Conservation (phyloP, 1,284 basidiomycete genomes). For the Meira nashicola region DNA sequence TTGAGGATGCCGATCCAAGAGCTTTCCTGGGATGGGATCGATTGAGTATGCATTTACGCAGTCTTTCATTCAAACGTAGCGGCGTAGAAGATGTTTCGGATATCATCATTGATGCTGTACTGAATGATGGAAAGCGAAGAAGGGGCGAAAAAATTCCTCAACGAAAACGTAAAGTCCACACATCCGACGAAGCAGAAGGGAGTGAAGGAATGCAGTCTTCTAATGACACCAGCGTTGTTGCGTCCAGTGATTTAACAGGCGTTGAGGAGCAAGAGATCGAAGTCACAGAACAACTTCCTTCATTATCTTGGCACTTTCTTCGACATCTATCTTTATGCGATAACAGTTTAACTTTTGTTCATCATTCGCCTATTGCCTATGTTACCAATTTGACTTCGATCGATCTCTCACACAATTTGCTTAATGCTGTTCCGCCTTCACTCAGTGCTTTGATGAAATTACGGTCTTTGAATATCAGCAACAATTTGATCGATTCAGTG, state of each 20-base stretch:
- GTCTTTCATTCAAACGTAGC: slow-evolving; percentile 69
- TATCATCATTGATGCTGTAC: slow-evolving; percentile 69
- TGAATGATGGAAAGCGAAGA: slow-evolving; percentile 66
- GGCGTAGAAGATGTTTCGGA: slow-evolving; percentile 78
- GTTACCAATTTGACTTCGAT: slow-evolving; percentile 57
- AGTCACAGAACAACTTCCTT: slow-evolving; percentile 57
- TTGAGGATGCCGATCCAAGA: slow-evolving; percentile 74
- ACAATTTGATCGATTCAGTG: slow-evolving; percentile 95
- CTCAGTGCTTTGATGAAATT: slow-evolving; percentile 72
- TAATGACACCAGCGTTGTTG: not conserved
- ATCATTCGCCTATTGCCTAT: slow-evolving; percentile 57
- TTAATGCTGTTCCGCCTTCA: slow-evolving; percentile 62
- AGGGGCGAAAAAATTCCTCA: slow-evolving; percentile 25
- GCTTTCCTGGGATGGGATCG: slow-evolving; percentile 78
- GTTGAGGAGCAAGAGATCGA: slow-evolving; percentile 20
- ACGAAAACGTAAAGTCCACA: slow-evolving; percentile 13
- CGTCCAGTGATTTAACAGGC: not conserved
- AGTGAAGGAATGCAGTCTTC: not conserved
- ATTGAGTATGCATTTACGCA: slow-evolving; percentile 66
- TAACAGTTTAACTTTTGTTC: slow-evolving; percentile 77
- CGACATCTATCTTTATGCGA: slow-evolving; percentile 73
- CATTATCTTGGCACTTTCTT: slow-evolving; percentile 71
- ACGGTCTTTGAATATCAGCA: slow-evolving; percentile 77
- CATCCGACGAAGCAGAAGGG: slow-evolving; percentile 3
- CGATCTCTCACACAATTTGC: slow-evolving; percentile 55